Percentiles rank a stretch among this genome's conserved stretches.
Evolutionary conservation across 2,329 filamentous ascomycete genomes (phyloP).

Genomic region (Lasiodiplodia sp.): DNA sequence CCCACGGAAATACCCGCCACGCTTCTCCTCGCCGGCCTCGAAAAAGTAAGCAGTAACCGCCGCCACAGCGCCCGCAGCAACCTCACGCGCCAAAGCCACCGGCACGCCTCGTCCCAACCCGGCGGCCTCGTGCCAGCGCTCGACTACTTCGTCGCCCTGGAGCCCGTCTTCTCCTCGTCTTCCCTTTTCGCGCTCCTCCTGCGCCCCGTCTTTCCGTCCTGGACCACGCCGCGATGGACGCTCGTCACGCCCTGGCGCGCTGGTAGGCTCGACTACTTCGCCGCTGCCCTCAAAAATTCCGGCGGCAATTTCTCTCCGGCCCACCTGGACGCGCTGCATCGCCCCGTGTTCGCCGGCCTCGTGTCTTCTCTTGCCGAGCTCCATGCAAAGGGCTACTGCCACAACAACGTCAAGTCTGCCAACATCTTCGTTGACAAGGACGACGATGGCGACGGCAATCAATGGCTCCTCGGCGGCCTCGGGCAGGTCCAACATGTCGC

Average conservation of each 20-base stretch:
- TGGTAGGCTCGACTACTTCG: conserved; percentile 30
- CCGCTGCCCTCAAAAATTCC: conserved; percentile 11
- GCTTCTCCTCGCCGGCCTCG: conserved; percentile 34
- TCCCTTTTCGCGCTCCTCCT: background rate
- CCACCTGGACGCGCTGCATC: conserved; percentile 39
- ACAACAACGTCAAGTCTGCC: conserved; percentile 48
- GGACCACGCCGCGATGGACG: conserved; percentile 33
- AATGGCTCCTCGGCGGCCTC: conserved; percentile 42
- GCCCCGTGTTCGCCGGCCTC: conserved; percentile 40
- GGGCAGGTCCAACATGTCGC: conserved; percentile 43
- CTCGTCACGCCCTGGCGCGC: conserved; percentile 32
- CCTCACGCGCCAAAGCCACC: background rate
- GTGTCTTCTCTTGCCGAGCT: conserved; percentile 38
- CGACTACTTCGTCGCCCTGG: conserved; percentile 15
- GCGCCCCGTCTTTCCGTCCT: background rate
- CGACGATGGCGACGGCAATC: conserved; percentile 34
- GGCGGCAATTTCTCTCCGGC: conserved; percentile 1
- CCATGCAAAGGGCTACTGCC: conserved; percentile 44
- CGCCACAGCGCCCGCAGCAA: background rate
- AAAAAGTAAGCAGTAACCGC: background rate
- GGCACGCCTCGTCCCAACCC: background rate
- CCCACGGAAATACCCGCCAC: conserved; percentile 41
- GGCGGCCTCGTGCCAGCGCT: conserved; percentile 31
- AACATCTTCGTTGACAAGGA: conserved; percentile 42
- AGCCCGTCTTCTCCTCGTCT: background rate